Percentiles rank a stretch among this genome's conserved stretches.
Conservation (phyloP, 441 rosid species). For the Metrosideros polymorpha region DNA sequence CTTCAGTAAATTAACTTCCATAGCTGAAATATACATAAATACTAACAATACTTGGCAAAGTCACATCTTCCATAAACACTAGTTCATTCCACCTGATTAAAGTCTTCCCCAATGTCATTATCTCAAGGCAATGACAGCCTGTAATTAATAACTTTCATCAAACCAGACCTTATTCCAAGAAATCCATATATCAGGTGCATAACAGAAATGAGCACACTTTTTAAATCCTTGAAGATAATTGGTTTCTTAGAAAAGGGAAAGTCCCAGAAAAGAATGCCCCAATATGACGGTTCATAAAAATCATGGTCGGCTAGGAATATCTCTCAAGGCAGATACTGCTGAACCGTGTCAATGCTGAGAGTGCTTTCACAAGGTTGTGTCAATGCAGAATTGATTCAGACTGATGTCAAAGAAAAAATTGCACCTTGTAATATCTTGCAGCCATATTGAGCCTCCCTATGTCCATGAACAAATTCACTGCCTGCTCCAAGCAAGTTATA, state of each 20-base stretch:
- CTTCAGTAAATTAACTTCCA: neutral
- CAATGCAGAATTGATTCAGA: neutral
- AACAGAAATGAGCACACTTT: neutral
- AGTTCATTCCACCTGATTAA: neutral
- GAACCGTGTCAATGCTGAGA: neutral
- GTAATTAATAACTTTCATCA: neutral
- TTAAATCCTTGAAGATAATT: neutral
- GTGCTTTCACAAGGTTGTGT: neutral
- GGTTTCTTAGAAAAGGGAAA: neutral
- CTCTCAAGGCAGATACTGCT: neutral
- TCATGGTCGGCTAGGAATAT: neutral
- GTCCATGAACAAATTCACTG: constrained; percentile 76
- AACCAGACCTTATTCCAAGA: neutral
- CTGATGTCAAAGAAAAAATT: neutral
- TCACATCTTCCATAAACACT: neutral
- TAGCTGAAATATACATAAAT: neutral
- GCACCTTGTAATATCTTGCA: constrained; percentile 92
- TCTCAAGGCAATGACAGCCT: neutral
- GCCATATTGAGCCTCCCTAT: constrained; percentile 97
- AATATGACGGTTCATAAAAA: neutral
- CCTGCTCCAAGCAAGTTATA: constrained; percentile 77
- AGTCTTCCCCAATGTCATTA: neutral
- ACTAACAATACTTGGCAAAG: neutral
- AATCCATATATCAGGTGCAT: neutral
- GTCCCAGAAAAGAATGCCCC: neutral